Percentiles rank a stretch among this genome's conserved stretches.
Evolutionary conservation across 73 alveolate species (phyloP).

Genomic region (Paramecium sonneborni): DNA sequence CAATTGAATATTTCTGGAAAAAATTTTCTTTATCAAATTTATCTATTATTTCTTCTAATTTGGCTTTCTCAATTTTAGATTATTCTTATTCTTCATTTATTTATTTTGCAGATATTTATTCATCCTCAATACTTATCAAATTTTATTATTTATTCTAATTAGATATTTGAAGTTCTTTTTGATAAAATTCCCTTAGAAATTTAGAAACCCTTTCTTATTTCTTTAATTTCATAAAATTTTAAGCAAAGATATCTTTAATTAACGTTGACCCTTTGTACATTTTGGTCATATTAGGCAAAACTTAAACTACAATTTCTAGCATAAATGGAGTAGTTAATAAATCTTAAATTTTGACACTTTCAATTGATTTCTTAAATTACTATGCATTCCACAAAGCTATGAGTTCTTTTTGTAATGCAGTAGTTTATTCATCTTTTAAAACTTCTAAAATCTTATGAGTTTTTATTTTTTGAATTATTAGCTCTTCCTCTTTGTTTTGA

Average conservation of each 20-base stretch:
- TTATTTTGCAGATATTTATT: background rate
- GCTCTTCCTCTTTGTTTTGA: background rate
- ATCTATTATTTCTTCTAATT: background rate
- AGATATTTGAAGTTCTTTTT: background rate
- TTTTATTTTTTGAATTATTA: too few relatives aligned
- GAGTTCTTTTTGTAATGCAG: background rate
- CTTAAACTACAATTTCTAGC: constrained; percentile 12
- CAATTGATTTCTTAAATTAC: background rate
- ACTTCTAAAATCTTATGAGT: background rate
- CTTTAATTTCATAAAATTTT: background rate
- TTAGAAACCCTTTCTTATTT: background rate
- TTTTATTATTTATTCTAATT: background rate
- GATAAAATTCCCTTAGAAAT: background rate
- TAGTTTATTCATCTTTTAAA: background rate
- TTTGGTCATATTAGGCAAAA: background rate
- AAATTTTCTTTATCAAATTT: background rate
- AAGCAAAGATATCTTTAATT: background rate
- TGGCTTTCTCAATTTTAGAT: background rate
- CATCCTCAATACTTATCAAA: background rate
- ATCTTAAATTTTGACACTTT: background rate
- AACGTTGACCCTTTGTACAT: background rate
- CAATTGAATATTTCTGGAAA: background rate
- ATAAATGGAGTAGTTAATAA: background rate
- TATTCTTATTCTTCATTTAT: background rate
- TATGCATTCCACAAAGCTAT: background rate